Base-by-base conservation (phyloP, 78 protist genomes). In the Cavenderia fasciculata region DNA sequence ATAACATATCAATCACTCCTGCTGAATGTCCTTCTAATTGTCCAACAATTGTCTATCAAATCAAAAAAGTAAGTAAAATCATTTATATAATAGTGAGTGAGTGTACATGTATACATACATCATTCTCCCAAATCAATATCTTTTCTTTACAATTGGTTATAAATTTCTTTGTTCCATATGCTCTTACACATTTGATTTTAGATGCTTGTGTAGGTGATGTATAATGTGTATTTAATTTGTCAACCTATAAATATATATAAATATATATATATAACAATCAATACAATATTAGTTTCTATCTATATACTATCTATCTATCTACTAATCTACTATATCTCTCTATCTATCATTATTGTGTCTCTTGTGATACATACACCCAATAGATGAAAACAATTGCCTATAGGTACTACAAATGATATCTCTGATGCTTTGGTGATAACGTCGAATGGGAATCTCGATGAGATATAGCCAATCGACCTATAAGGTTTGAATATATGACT, bases 21-120 rank as follows among this genome's bases (percentile, higher is more conserved):
- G 78, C 19, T 82, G 90, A 43, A 68, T 82, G 90, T 43, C 59
- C 71, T 31, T 1, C 57, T 44, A 82, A 82, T 82, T 21, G 38
- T 43, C 34, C 25, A 40, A 68, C 69, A 16, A 71, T 51, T 12
- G n/a, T 12, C 84, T 74, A 52, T 52, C 12, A 33, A 59, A 52
- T 7, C 2, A 27, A 34, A 38, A 41, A 23, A 41, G 51, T 40
- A 23, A 11, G 31, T 7, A 4, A 44, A 40, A 41, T 5, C 6
- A 5, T 5, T 3, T 31, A 14, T 18, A 49, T 49, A 14, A 49
- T 12, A 18, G 54, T 14, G 54, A 49, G 54, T 49, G 54, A 49
- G 54, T 49, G 10, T 4, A 3, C 12, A 5, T 23, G 6, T 44
- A 23, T 59, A 74, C 46, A 14, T 74, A 74, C 84, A 29, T 31